Base-by-base conservation (phyloP, 805 yeast species). In the Metschnikowia cerradonensis region DNA sequence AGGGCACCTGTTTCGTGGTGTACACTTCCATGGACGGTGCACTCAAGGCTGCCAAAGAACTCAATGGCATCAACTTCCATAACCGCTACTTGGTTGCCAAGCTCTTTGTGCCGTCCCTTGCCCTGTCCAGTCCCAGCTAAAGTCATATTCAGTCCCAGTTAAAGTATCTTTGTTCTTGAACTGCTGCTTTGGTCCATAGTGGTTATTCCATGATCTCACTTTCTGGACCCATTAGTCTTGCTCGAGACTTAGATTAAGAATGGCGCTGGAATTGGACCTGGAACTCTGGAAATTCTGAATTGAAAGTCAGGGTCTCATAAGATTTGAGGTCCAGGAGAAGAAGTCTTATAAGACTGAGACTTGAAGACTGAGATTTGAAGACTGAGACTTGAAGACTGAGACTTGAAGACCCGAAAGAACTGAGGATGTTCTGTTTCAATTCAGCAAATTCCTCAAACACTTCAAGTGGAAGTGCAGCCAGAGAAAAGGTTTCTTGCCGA, bases 31-130 rank as follows among this genome's bases (percentile, higher is more conserved):
- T 76, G 17, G 64, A 65, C 26, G 73, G 74, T 52, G 84, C 87
- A 14, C 63, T 61, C n/a, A 61, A 63, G 32, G 86, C 87, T 0
- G 68, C 75, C 19, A 76, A 72, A n/a, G 83, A 79, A 52, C 61
- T 83, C 47, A 79, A 79, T 47, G 89, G 89, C 1, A 78, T 77
- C 52, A 82, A 82, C 58, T 78, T 78, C 54, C 76, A 79, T 52
- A 82, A 83, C 7, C 59, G 88, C 49, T 83, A 83, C 58, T 58
- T 83, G 33, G 83, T 83, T 23, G 80, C 82, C 32, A 22, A 13
- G n/a, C 8, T 39, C 32, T 39, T 23, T 26, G 30, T 26, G 1
- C 19, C 26, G 15, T 14, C 42, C 13, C 6, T 31, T 23, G 4
- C 26, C 6, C 6, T n/a, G 13, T 14, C 40, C 26, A 37, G 7